Conservation (phyloP, 106 monocot genomes). For the Platanthera guangdongensis region DNA sequence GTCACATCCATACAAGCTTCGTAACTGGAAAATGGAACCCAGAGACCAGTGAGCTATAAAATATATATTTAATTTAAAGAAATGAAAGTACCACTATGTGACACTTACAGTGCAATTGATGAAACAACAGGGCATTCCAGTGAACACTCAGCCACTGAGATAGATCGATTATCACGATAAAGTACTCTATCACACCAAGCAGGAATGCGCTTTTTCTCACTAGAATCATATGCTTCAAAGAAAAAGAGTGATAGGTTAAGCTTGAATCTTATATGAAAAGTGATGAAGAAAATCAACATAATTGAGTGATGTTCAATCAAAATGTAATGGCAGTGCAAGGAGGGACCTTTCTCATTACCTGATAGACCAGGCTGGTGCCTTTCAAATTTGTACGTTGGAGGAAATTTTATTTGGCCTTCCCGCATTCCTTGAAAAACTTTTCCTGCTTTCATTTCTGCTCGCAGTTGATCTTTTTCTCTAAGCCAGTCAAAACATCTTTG, state of each 20-base stretch:
- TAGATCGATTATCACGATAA: slow-evolving; percentile 67
- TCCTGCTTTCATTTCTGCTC: slow-evolving; percentile 65
- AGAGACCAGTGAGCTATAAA: neutral
- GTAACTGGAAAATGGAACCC: slow-evolving; percentile 27
- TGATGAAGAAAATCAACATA: neutral
- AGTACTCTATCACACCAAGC: slow-evolving; percentile 82
- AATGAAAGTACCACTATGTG: slow-evolving; percentile 4
- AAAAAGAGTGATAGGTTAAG: slow-evolving; percentile 3
- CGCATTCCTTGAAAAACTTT: slow-evolving; percentile 80
- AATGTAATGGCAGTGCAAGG: neutral
- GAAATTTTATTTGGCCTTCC: slow-evolving; percentile 60
- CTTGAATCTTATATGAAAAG: neutral
- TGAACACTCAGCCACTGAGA: slow-evolving; percentile 52
- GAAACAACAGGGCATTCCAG: slow-evolving; percentile 64
- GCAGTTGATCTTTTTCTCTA: slow-evolving; percentile 69
- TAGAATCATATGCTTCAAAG: slow-evolving; percentile 63
- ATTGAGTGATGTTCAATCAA: neutral
- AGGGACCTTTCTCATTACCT: slow-evolving; percentile 28
- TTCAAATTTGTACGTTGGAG: slow-evolving; percentile 80
- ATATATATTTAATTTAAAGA: neutral
- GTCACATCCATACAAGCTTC: slow-evolving; percentile 68
- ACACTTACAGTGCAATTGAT: slow-evolving; percentile 42
- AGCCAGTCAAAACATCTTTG: slow-evolving; percentile 82
- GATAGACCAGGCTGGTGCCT: slow-evolving; percentile 43
- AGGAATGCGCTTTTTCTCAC: slow-evolving; percentile 78